Percentiles rank a stretch among this genome's conserved stretches.
Conservation (phyloP, 495 filamentous ascomycete genomes). For the Amorphotheca resinae region DNA sequence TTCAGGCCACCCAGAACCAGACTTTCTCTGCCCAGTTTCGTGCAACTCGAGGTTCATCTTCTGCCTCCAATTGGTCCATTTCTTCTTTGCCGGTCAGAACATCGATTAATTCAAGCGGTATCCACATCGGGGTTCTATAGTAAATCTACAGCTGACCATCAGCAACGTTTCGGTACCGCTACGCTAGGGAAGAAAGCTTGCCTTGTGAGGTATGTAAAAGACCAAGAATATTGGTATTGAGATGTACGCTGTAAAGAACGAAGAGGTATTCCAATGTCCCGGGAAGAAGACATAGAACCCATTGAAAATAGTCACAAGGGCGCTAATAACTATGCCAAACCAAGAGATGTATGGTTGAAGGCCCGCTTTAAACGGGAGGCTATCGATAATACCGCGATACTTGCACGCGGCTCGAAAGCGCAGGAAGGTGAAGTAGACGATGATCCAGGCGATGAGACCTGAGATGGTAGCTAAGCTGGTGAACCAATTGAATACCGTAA, state of each 20-base stretch:
- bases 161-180: too few relatives aligned
- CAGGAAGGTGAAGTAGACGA: conserved; percentile 45
- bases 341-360: conserved; percentile 44
- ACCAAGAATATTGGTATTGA: conserved; percentile 45
- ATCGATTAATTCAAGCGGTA: neutral
- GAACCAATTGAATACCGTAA: conserved; percentile 58
- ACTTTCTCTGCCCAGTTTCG: neutral
- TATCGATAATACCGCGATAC: conserved; percentile 34
- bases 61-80: neutral
- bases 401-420: conserved; percentile 43
- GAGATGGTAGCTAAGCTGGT: conserved; percentile 47
- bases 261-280: conserved; percentile 34
- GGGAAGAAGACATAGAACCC: conserved; percentile 54
- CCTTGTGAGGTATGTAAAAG: conserved; percentile 42
- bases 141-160: too few relatives aligned
- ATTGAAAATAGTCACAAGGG: conserved; percentile 43
- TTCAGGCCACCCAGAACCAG: neutral
- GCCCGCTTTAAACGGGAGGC: conserved; percentile 38
- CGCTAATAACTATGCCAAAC: conserved; percentile 34
- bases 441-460: conserved; percentile 50
- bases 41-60: neutral
- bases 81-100: neutral
- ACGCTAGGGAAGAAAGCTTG: too few relatives aligned
- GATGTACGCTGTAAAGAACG: conserved; percentile 52
- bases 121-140: neutral